Base-by-base conservation (phyloP, 805 yeast genomes). In the Pichia paraexigua region DNA sequence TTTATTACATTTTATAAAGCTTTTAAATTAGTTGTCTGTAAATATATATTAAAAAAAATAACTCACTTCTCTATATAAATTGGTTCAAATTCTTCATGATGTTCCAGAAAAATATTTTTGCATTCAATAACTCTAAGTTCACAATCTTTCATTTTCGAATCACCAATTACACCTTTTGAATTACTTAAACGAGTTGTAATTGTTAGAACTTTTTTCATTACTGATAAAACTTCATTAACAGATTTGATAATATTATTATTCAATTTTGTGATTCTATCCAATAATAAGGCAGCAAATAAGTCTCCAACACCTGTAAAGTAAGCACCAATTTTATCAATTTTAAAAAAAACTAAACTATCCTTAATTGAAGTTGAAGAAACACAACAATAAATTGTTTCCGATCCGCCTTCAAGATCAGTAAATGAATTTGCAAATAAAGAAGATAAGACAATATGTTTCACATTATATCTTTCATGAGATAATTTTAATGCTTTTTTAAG, bases 281-380 rank as follows among this genome's bases (percentile, higher is more conserved):
- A 59, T 32, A 90, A 65, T 41, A 91, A 65, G 0, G 96, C 92
- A 0, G 96, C 83, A 60, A 92, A 91, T 42, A 91, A 67, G 61
- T 91, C 98, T 8, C 98, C 98, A 0, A 94, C 96, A 1, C 98
- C 98, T 0, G 97, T 88, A 68, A 91, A 92, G 64, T 92, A 89
- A 6, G 92, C 83, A 50, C 83, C 80, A 42, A 88, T 77, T 37
- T 74, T 71, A 2, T 87, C 85, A 15, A 85, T 74, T 56, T 74
- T 73, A 59, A 78, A 81, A 45, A 69, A 46, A 5, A 59, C 47
- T 2, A 69, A 55, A 3, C 45, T 28, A 15, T 54, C 57, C 4
- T 42, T 27, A 9, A 58, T 63, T 9, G 28, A 35, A 9, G 52
- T 49, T 5, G 75, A 60, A 1, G 81, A 77, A 12, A 77, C 73